Evolutionary conservation across 208 protist species (phyloP), one percentile per base, ranked within the genome.

Genomic region (Wallacemonas sp.): DNA sequence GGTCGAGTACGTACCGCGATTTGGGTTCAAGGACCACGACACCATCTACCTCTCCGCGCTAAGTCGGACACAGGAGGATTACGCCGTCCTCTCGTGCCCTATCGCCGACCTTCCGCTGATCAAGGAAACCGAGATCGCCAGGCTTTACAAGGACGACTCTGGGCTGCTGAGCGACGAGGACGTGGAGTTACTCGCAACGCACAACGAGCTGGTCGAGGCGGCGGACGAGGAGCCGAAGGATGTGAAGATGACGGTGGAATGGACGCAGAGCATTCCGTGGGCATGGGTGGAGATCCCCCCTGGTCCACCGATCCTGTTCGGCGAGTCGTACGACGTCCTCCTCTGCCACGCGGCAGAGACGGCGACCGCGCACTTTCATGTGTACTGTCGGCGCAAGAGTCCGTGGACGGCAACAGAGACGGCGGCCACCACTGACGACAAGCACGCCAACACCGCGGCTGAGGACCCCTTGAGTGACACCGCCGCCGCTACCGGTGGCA

Each of bases 1-100:
- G 83, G 61, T 66, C n/a, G 90, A 96, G 70, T 96, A 96, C 75
- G 76, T 91, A 36, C 76, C 83, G 17, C 87, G 85, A 41, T 92
- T 93, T 60, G 90, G 87, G 42, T 93, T 91, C 65, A 92, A 87
- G 63, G 62, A 81, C 64, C 59, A 67, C 0, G 72, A 87, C 8
- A 76, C 66, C 9, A 62, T 96, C 50, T 93, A 91, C 44, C 42
- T 93, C 6, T 78, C 74, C 10, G 60, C 89, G 10, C 63, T 93
- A 21, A 82, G 76, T 58, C 81, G 87, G 33, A 71, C 72, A 19
- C 90, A 96, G 68, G 85, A 93, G 62, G 45, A 78, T 15, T 79
- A 77, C 48, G 83, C 68, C 39, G 61, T 91, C 22, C 24, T 93
- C 22, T 86, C 79, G 19, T 89, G 79, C 60, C 66, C 69, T 22